A percentile compares a stretch with the other conserved stretches of the same genome.
Conservation (phyloP, 176 grass and related monocot species). For the Neostapfia colusana region DNA sequence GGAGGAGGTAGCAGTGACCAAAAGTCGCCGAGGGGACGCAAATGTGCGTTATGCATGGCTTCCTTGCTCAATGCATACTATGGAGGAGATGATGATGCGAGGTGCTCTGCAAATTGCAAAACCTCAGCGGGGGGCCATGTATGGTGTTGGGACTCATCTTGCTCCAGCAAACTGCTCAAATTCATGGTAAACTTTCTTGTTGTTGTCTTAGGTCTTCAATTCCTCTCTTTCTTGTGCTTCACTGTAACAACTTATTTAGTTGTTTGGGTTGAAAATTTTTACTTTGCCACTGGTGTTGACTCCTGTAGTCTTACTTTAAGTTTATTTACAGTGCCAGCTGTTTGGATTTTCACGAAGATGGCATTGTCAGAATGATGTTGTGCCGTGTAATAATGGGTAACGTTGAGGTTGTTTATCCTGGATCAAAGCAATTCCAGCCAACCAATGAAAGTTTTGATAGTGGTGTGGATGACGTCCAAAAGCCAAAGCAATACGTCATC, state of each 20-base stretch:
- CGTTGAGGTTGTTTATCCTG: conserved; percentile 57
- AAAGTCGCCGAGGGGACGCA: conserved; percentile 64
- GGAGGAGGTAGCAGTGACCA: conserved; percentile 57
- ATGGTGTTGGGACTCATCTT: conserved; percentile 79
- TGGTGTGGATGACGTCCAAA: conserved; percentile 69
- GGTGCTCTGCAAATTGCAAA: conserved; percentile 57
- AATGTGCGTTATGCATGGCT: conserved; percentile 90
- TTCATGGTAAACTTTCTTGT: conserved; percentile 56
- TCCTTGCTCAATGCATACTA: conserved; percentile 56
- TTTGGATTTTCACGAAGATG: conserved; percentile 62
- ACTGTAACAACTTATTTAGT: conserved; percentile 9
- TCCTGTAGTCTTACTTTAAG: conserved; percentile 33
- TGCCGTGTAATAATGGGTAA: conserved; percentile 91
- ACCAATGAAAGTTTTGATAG: conserved; percentile 63
- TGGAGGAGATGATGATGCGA: conserved; percentile 64
- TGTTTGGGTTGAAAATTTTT: background rate
- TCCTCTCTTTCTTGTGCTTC: background rate
- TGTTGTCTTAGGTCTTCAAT: conserved; percentile 6
- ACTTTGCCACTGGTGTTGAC: background rate
- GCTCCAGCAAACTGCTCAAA: conserved; percentile 65
- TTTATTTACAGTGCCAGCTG: conserved; percentile 52
- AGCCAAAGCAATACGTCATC: conserved; percentile 69
- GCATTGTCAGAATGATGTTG: conserved; percentile 66
- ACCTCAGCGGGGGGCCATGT: conserved; percentile 37
- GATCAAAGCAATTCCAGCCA: conserved; percentile 74